phyloP scores from a whole-genome alignment of 257 asterid species.

The Plectranthus barbatus region DNA sequence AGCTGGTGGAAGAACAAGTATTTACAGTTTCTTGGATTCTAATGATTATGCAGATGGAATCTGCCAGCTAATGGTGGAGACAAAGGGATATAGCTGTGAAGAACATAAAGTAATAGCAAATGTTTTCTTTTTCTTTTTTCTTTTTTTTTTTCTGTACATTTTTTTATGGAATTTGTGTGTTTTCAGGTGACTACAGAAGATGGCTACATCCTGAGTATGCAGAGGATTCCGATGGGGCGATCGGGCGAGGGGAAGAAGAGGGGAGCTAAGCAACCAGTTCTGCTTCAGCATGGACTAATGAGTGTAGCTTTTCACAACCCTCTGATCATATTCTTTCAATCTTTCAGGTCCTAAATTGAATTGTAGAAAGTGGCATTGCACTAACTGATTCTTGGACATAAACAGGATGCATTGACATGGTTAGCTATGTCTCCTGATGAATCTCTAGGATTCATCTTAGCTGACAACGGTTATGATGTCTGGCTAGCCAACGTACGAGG shows the following conservation, averaged over 20 bases:
- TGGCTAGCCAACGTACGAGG: slow-evolving; percentile 68
- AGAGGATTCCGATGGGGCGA: too few relatives aligned
- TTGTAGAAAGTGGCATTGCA: background rate
- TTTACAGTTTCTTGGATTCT: too few relatives aligned
- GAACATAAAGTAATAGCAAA: too few relatives aligned
- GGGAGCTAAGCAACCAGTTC: slow-evolving; percentile 38
- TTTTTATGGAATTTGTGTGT: background rate
- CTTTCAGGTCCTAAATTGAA: background rate
- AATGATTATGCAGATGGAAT: too few relatives aligned
- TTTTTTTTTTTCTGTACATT: too few relatives aligned
- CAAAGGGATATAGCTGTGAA: too few relatives aligned
- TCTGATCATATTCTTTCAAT: background rate
- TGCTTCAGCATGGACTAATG: slow-evolving; percentile 66
- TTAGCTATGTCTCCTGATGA: slow-evolving; percentile 39
- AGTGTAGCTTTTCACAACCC: slow-evolving; percentile 29
- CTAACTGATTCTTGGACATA: background rate
- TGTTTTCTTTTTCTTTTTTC: too few relatives aligned
- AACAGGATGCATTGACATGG: slow-evolving; percentile 65
- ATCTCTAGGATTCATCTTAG: slow-evolving; percentile 58
- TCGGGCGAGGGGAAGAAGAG: background rate
- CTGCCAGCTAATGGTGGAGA: too few relatives aligned
- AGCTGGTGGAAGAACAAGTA: too few relatives aligned
- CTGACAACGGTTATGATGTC: slow-evolving; percentile 59
- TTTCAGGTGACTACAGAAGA: slow-evolving; percentile 64
- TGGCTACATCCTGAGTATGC: too few relatives aligned